Conservation (phyloP, 176 grass and related monocot species). For the Raddia distichophylla region DNA sequence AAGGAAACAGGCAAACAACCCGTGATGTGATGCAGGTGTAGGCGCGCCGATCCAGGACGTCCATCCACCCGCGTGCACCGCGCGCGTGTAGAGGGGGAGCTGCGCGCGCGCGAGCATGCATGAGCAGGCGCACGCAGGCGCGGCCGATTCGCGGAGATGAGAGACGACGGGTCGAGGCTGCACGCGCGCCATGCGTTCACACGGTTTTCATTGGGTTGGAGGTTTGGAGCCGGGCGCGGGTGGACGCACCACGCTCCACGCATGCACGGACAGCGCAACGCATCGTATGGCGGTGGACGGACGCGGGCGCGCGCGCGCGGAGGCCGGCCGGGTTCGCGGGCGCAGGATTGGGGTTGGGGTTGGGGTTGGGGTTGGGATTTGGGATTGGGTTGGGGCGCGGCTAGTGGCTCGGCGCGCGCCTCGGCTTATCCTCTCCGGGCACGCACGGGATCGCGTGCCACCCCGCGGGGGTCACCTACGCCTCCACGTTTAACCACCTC, state of each 20-base stretch:
- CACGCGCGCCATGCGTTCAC: neutral
- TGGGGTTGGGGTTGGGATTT: neutral
- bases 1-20: too few relatives aligned
- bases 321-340: neutral
- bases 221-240: too few relatives aligned
- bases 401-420: neutral
- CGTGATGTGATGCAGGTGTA: too few relatives aligned
- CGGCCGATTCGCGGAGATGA: neutral
- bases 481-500: constrained; percentile 26
- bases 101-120: too few relatives aligned
- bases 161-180: constrained; percentile 14
- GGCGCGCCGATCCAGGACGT: too few relatives aligned
- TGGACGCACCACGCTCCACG: too few relatives aligned
- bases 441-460: neutral
- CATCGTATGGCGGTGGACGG: neutral
- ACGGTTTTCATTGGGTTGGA: too few relatives aligned
- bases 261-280: neutral
- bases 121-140: neutral
- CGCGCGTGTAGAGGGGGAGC: too few relatives aligned
- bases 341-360: neutral
- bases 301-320: neutral
- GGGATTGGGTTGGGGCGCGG: neutral
- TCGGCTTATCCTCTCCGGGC: constrained; percentile 6
- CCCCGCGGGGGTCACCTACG: neutral
- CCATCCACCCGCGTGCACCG: too few relatives aligned